Evolutionary conservation across 352 stramenopile genomes (phyloP).

Genomic region (Phytophthora multivora): DNA sequence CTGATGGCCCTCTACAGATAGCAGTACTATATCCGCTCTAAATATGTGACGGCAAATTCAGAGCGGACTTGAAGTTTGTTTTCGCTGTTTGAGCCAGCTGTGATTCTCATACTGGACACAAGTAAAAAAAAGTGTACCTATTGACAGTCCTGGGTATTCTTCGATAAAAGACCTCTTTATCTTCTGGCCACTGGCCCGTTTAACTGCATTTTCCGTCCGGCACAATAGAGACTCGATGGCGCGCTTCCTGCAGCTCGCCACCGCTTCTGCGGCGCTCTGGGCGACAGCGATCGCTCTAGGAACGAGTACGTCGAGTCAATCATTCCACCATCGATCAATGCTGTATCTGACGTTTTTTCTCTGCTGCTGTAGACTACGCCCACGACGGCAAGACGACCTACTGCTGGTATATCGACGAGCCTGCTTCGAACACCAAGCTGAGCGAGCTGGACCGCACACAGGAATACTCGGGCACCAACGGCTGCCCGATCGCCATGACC

Average conservation of each 20-base stretch:
- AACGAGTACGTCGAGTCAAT: conserved; percentile 42
- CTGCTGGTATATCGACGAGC: conserved; percentile 59
- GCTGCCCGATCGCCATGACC: conserved; percentile 54
- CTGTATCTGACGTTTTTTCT: not conserved
- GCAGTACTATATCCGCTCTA: conserved; percentile 9
- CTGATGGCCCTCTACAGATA: conserved; percentile 14
- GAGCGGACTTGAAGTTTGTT: conserved; percentile 18
- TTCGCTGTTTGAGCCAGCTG: conserved; percentile 1
- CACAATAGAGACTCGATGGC: conserved; percentile 12
- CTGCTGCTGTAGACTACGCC: conserved; percentile 37
- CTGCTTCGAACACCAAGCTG: conserved; percentile 44
- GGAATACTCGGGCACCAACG: conserved; percentile 34
- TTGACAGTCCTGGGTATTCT: conserved; percentile 1
- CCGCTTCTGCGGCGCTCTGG: conserved; percentile 9
- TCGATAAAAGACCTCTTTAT: conserved; percentile 10
- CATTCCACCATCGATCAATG: not conserved
- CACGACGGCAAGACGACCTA: conserved; percentile 52
- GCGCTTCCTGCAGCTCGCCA: conserved; percentile 18
- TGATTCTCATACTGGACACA: not conserved
- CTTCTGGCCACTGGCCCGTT: not conserved
- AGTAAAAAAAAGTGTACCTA: conserved; percentile 25
- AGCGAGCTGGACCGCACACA: conserved; percentile 48
- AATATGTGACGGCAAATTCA: conserved; percentile 5
- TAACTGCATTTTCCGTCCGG: conserved; percentile 1
- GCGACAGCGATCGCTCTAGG: conserved; percentile 33